Percentiles rank a stretch among this genome's conserved stretches.
phyloP scores from a whole-genome alignment of 106 monocot species.

The Apostasia ramifera region DNA sequence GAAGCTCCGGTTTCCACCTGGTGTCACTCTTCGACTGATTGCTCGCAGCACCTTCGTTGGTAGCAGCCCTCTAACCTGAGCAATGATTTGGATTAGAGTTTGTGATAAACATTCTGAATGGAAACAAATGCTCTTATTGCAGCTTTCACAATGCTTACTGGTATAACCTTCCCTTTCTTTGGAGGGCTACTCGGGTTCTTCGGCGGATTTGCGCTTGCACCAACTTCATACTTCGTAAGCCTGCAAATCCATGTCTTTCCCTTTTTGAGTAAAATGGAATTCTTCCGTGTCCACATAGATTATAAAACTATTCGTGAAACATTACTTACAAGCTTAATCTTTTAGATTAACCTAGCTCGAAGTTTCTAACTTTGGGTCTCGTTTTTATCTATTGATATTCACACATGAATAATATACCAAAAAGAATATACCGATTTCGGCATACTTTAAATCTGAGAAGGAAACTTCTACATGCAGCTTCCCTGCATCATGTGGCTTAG shows the following conservation, averaged over 20 bases:
- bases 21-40: conserved; percentile 25
- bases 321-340: background rate
- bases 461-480: conserved; percentile 23
- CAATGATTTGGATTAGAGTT: background rate
- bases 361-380: background rate
- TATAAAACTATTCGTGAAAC: background rate
- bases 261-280: too few relatives aligned
- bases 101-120: background rate
- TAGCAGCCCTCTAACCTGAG: background rate
- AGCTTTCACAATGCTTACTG: conserved; percentile 48
- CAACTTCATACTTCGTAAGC: conserved; percentile 56
- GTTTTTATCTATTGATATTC: background rate
- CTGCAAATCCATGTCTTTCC: background rate
- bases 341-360: background rate
- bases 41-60: conserved; percentile 33
- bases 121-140: background rate
- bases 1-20: conserved; percentile 29
- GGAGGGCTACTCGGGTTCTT: conserved; percentile 58
- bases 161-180: conserved; percentile 51
- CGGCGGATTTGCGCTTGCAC: conserved; percentile 55
- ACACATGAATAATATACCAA: too few relatives aligned
- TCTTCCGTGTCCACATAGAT: too few relatives aligned
- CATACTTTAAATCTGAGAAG: background rate
- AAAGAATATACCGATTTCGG: background rate
- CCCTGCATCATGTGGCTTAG: conserved; percentile 81